Percentiles rank a stretch among this genome's conserved stretches.
Evolutionary conservation across 2,329 filamentous ascomycete species (phyloP).

Genomic region (Atkinsonella hypoxylon): DNA sequence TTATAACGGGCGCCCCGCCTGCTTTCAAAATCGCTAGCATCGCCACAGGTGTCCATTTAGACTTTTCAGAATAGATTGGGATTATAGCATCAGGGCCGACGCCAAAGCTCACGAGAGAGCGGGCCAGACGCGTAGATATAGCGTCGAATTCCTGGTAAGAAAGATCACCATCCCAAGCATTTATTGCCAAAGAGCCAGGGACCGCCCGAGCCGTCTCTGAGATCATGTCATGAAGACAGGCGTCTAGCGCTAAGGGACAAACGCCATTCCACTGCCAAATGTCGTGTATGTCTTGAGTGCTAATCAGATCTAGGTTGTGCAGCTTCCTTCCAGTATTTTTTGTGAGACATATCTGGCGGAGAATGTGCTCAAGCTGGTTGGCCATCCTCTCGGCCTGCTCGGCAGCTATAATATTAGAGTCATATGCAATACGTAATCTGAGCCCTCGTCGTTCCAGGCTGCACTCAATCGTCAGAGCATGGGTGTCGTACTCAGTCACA

Average conservation of each 20-base stretch:
- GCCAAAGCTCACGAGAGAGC: conserved; percentile 3
- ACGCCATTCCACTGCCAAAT: conserved; percentile 7
- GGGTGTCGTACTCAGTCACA: conserved; percentile 3
- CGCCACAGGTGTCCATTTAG: conserved; percentile 5
- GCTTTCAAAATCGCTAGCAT: conserved; percentile 5
- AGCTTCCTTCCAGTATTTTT: background rate
- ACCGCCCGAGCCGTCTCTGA: background rate
- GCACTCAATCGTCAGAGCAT: conserved; percentile 2
- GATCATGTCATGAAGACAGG: conserved; percentile 6
- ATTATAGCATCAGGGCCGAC: conserved; percentile 3
- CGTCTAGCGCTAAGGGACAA: background rate
- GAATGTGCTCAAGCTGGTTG: conserved; percentile 1
- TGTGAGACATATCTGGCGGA: conserved; percentile 1
- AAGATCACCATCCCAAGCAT: conserved; percentile 28
- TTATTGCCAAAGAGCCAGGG: conserved; percentile 6
- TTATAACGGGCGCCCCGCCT: conserved; percentile 2
- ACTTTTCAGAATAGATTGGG: conserved; percentile 6
- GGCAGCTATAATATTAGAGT: background rate
- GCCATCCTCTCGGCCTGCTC: background rate
- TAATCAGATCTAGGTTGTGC: background rate
- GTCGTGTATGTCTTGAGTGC: conserved; percentile 1
- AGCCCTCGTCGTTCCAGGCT: background rate
- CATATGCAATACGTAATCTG: conserved; percentile 1
- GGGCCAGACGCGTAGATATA: conserved; percentile 5
- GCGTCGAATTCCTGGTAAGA: conserved; percentile 20